A percentile compares a stretch with the other conserved stretches of the same genome.
Evolutionary conservation across 768 basidiomycete species (phyloP).

Genomic region (Sarcomyxa edulis): DNA sequence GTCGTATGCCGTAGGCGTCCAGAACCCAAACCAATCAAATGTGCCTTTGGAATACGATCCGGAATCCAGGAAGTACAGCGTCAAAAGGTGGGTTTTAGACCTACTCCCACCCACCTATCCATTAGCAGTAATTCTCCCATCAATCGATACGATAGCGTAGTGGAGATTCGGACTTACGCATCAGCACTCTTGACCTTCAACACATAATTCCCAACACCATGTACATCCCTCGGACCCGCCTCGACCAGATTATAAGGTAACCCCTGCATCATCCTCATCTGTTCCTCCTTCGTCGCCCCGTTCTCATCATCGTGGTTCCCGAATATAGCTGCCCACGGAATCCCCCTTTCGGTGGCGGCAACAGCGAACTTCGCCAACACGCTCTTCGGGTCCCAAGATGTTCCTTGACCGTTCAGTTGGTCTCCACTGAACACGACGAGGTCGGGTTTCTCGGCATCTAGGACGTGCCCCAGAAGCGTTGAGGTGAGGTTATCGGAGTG

Average conservation of each 20-base stretch:
- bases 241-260: slow-evolving; percentile 85
- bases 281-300: slow-evolving; percentile 55
- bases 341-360: slow-evolving; percentile 64
- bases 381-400: slow-evolving; percentile 84
- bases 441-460: slow-evolving; percentile 84
- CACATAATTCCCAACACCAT: slow-evolving; percentile 90
- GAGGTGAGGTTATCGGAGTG: slow-evolving; percentile 76
- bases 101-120: no score
- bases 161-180: slow-evolving; percentile 45
- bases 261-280: slow-evolving; percentile 65
- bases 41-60: slow-evolving; percentile 66
- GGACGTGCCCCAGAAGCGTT: slow-evolving; percentile 61
- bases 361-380: slow-evolving; percentile 86
- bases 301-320: slow-evolving; percentile 92
- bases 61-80: slow-evolving; percentile 89
- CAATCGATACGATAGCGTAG: neutral
- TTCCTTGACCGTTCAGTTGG: slow-evolving; percentile 88
- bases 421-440: slow-evolving; percentile 92
- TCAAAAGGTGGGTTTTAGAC: slow-evolving; percentile 83
- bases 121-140: neutral
- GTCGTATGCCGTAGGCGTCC: slow-evolving; percentile 75
- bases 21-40: slow-evolving; percentile 57
- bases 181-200: slow-evolving; percentile 83
- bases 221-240: slow-evolving; percentile 75
- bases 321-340: slow-evolving; percentile 91